phyloP scores from a whole-genome alignment of 176 grass and related monocot species.

The Triticum turgidum region DNA sequence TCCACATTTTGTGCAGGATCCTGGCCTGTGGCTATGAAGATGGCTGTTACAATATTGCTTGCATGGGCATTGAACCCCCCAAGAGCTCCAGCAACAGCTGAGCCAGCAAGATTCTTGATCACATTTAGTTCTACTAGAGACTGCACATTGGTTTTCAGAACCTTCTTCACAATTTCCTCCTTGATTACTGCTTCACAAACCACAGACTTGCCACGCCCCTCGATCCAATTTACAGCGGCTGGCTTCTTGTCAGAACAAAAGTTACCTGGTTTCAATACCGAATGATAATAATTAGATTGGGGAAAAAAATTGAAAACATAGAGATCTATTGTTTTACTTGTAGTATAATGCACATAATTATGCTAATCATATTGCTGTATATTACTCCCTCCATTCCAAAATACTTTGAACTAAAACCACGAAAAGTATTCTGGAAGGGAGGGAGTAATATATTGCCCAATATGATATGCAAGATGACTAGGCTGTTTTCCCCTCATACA shows the following conservation, averaged over 20 bases:
- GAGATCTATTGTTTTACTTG: neutral
- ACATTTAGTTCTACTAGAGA: conserved; percentile 84
- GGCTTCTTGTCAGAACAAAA: conserved; percentile 96
- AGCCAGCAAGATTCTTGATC: conserved; percentile 96
- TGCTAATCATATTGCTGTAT: neutral
- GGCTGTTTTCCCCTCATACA: neutral
- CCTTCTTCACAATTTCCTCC: conserved; percentile 86
- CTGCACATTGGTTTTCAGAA: conserved; percentile 88
- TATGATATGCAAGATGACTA: neutral
- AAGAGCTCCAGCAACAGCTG: conserved; percentile 84
- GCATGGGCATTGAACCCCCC: conserved; percentile 96
- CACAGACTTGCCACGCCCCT: conserved; percentile 93
- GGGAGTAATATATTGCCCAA: neutral
- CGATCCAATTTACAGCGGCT: conserved; percentile 92
- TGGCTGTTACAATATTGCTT: conserved; percentile 84
- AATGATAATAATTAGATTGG: neutral
- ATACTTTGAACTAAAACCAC: no score
- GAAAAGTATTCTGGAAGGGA: no score
- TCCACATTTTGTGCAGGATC: conserved; percentile 96
- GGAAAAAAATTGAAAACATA: neutral
- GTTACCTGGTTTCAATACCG: conserved; percentile 55
- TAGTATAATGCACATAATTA: neutral
- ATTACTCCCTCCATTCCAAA: neutral
- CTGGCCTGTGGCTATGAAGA: conserved; percentile 97
- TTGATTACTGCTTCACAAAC: conserved; percentile 92